phyloP scores from a whole-genome alignment of 2,329 filamentous ascomycete genomes.

The Diaporthe caulivora region DNA sequence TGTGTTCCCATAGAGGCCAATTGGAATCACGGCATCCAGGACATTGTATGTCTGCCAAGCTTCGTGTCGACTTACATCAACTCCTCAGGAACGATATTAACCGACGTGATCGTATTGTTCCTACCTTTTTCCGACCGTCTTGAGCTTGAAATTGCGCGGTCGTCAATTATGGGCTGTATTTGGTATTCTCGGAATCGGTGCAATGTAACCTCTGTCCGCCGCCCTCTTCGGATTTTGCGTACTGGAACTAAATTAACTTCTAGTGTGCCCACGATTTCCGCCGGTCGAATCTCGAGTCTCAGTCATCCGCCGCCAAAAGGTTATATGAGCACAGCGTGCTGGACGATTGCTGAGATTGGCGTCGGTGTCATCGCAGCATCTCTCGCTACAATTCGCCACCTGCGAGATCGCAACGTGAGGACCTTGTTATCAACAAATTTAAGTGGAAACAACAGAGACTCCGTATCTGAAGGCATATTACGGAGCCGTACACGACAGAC shows the following conservation, averaged over 20 bases:
- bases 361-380: constrained; percentile 6
- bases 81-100: constrained; percentile 7
- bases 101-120: constrained; percentile 20
- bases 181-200: neutral
- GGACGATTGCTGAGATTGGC: constrained; percentile 22
- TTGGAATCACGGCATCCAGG: neutral
- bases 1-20: neutral
- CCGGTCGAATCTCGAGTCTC: constrained; percentile 8
- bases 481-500: neutral
- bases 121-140: constrained; percentile 4
- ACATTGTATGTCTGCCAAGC: neutral
- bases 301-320: constrained; percentile 8
- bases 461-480: neutral
- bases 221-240: neutral
- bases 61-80: constrained; percentile 13
- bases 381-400: constrained; percentile 7
- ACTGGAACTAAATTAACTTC: neutral
- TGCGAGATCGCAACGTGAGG: constrained; percentile 7
- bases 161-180: constrained; percentile 15
- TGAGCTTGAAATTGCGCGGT: neutral
- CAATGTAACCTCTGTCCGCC: constrained; percentile 7
- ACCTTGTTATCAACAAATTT: neutral
- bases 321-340: constrained; percentile 3
- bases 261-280: neutral
- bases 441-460: neutral